Percentiles rank a stretch among this genome's conserved stretches.
Evolutionary conservation across 2,329 filamentous ascomycete genomes (phyloP).

Genomic region (Fusarium sp.): DNA sequence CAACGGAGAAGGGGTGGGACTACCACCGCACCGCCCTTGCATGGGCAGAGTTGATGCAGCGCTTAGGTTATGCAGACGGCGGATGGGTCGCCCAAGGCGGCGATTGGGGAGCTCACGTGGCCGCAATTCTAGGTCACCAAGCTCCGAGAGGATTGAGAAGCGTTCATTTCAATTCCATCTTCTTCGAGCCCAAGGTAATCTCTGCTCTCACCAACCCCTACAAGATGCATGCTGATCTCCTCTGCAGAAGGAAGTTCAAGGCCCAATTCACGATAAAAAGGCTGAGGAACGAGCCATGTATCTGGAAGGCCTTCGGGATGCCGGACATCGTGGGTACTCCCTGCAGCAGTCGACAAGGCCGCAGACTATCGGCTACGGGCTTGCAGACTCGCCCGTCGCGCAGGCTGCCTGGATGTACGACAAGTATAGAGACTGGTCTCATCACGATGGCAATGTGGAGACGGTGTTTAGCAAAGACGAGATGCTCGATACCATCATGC

Average conservation of each 20-base stretch:
- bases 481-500: constrained; percentile 19
- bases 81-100: constrained; percentile 19
- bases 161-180: constrained; percentile 21
- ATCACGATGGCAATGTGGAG: constrained; percentile 12
- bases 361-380: constrained; percentile 14
- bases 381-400: constrained; percentile 14
- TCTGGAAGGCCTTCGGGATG: not conserved
- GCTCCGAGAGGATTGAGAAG: constrained; percentile 10
- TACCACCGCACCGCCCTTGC: constrained; percentile 3
- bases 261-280: not conserved
- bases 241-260: constrained; percentile 2
- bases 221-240: not conserved
- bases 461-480: constrained; percentile 11
- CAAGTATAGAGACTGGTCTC: constrained; percentile 18
- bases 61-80: not conserved
- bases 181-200: constrained; percentile 12
- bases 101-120: constrained; percentile 18
- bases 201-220: accelerated
- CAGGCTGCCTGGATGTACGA: constrained; percentile 22
- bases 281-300: constrained; percentile 9
- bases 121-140: constrained; percentile 5
- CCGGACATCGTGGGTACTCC: constrained; percentile 3
- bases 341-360: constrained; percentile 15
- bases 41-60: constrained; percentile 17
- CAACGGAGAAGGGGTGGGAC: constrained; percentile 9